phyloP scores from a whole-genome alignment of 2,329 filamentous ascomycete species.

The Huntiella bhutanensis region DNA sequence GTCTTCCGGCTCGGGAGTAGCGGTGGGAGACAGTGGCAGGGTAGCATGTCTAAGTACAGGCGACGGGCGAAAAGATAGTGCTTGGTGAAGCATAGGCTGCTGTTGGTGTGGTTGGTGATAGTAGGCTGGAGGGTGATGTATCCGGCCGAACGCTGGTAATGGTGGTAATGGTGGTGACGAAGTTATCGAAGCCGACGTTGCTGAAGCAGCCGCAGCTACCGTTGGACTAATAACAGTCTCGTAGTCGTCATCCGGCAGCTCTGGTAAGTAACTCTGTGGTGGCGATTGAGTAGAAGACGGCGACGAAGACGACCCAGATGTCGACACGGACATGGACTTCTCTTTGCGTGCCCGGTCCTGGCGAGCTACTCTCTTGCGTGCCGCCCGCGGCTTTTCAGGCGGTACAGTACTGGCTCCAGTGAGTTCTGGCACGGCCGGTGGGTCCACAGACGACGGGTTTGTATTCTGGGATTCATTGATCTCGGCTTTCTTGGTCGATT shows the following conservation, averaged over 20 bases:
- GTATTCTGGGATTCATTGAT: not conserved
- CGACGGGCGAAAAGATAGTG: not conserved
- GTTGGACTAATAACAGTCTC: not conserved
- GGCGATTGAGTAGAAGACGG: not conserved
- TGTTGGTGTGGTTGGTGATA: no score
- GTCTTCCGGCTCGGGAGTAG: not conserved
- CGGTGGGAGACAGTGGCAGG: not conserved
- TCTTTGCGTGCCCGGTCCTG: not conserved
- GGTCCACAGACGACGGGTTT: no score
- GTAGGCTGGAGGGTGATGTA: no score
- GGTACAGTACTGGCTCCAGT: not conserved
- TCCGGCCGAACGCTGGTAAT: no score
- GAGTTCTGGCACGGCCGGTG: not conserved
- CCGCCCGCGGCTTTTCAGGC: not conserved
- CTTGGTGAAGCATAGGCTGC: not conserved
- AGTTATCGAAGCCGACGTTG: no score
- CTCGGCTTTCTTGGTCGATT: not conserved
- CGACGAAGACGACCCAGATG: not conserved
- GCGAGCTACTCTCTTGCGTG: not conserved
- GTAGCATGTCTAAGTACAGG: not conserved
- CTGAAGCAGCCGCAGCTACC: no score
- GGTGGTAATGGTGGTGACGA: no score
- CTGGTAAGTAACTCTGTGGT: not conserved
- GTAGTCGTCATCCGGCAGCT: no score
- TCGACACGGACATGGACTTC: no score